A percentile compares a stretch with the other conserved stretches of the same genome.
Evolutionary conservation across 331 rosid species (phyloP).

Genomic region (Stylosanthes scabra): DNA sequence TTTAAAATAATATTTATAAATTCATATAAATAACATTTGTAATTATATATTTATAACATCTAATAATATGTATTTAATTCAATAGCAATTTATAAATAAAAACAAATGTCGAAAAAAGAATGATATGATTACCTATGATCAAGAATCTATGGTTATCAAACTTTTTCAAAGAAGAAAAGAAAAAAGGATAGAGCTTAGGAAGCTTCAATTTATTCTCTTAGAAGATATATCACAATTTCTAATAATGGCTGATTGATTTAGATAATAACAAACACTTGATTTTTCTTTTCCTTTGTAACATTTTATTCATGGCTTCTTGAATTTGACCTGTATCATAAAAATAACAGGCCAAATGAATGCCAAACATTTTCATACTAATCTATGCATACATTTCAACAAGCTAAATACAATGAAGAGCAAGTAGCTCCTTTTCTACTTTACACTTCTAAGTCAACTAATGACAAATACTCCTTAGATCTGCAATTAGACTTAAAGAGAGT

Average conservation of each 20-base stretch:
- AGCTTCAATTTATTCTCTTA: neutral
- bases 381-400: neutral
- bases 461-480: neutral
- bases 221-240: neutral
- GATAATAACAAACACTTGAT: neutral
- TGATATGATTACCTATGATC: too few species aligned
- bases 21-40: too few species aligned
- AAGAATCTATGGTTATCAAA: too few species aligned
- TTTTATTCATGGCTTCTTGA: neutral
- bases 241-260: neutral
- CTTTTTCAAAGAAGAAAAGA: too few species aligned
- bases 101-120: too few species aligned
- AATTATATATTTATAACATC: too few species aligned
- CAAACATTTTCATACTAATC: neutral
- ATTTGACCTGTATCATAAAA: constrained; percentile 14
- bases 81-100: too few species aligned
- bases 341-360: constrained; percentile 22
- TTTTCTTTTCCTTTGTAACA: neutral
- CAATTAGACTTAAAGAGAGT: too few species aligned
- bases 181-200: neutral
- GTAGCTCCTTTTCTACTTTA: constrained; percentile 9
- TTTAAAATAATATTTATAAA: too few species aligned
- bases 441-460: neutral
- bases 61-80: too few species aligned
- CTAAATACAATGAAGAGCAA: neutral